Conservation (phyloP, 179 eudicot genomes). For the Nepenthes alata region DNA sequence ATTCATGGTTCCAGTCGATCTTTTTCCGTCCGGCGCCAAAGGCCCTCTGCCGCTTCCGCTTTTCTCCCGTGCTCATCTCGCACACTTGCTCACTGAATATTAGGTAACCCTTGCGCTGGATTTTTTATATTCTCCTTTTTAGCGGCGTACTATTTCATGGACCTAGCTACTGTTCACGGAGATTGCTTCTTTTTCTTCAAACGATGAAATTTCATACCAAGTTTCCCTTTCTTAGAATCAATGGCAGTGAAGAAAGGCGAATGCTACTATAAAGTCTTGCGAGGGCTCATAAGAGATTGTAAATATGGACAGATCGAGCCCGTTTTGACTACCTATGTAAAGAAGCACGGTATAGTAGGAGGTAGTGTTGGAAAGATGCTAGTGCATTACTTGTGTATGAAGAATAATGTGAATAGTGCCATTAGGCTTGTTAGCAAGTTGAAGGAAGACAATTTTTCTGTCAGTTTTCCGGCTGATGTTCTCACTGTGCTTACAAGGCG, state of each 20-base stretch:
- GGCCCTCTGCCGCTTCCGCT: no score
- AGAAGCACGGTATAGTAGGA: constrained; percentile 36
- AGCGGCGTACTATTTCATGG: no score
- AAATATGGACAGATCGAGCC: constrained; percentile 24
- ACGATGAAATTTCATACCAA: no score
- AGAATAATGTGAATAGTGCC: constrained; percentile 42
- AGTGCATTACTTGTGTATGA: constrained; percentile 44
- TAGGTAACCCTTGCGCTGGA: no score
- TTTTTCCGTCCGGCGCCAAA: no score
- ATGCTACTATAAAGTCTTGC: constrained; percentile 31
- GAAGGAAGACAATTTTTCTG: constrained; percentile 12
- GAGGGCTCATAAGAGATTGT: constrained; percentile 28
- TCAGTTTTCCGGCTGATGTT: constrained; percentile 30
- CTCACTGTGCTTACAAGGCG: constrained; percentile 35
- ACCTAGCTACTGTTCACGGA: no score
- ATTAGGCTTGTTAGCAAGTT: constrained; percentile 35
- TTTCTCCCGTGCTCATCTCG: no score
- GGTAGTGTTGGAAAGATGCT: constrained; percentile 33
- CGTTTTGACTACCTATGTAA: constrained; percentile 37
- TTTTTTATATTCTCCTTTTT: no score
- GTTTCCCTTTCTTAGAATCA: no score
- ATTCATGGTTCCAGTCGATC: no score
- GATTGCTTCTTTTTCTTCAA: not conserved
- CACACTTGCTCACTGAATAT: no score
- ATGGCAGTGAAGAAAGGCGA: constrained; percentile 1